These are phyloP conservation scores for Aspergillus cavernicola DNA, from an alignment of 495 filamentous ascomycete species.

Conservation along the genomic window DNA sequence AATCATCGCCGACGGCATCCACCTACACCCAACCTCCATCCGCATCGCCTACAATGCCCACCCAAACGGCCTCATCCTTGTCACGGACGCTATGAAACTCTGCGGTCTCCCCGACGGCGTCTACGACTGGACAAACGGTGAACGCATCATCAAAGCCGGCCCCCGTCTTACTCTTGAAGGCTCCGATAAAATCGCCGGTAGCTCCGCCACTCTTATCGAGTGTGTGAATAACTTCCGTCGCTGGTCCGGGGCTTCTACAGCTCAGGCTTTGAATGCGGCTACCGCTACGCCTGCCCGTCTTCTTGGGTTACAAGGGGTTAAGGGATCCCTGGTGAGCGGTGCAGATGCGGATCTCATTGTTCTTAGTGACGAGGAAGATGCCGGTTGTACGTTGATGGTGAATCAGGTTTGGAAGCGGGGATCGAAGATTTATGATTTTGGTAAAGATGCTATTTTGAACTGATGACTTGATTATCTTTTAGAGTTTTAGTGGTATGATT, in stretches of 20 bases:
- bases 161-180: constrained; percentile 63
- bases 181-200: constrained; percentile 67
- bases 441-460: constrained; percentile 3
- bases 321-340: constrained; percentile 62
- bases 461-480: background rate
- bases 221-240: constrained; percentile 77
- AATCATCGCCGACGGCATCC: constrained; percentile 60
- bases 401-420: constrained; percentile 81
- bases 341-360: constrained; percentile 81
- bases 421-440: constrained; percentile 40
- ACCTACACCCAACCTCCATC: constrained; percentile 58
- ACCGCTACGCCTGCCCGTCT: constrained; percentile 70
- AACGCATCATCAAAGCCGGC: constrained; percentile 65
- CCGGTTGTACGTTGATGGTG: constrained; percentile 50
- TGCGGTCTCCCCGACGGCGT: constrained; percentile 69
- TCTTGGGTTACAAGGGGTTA: constrained; percentile 61
- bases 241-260: constrained; percentile 62
- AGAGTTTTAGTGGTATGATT: background rate
- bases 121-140: constrained; percentile 78
- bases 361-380: constrained; percentile 51
- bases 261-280: constrained; percentile 64
- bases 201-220: constrained; percentile 68
- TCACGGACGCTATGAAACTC: constrained; percentile 60
- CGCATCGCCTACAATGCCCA: constrained; percentile 57
- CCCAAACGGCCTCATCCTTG: constrained; percentile 52